Conservation (phyloP, 169 alveolate species). For the Perkinsus olseni region DNA sequence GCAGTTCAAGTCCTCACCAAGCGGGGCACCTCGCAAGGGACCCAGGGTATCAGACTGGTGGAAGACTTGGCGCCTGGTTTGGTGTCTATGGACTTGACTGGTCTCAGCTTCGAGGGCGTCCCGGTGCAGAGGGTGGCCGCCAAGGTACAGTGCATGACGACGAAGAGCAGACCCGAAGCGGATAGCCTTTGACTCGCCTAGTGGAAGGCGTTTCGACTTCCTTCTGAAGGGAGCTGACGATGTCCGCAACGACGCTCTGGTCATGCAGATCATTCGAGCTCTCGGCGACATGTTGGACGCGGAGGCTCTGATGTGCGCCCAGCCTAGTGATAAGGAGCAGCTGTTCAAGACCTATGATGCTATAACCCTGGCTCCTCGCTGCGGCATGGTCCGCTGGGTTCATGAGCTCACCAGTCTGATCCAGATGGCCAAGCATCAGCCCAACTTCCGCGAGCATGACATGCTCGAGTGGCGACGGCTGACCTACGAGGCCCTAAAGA, state of each 20-base stretch:
- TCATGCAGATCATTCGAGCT: neutral
- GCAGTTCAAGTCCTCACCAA: neutral
- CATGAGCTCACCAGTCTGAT: neutral
- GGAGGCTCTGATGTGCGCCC: neutral
- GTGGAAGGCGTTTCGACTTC: neutral
- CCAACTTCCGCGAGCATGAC: neutral
- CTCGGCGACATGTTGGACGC: neutral
- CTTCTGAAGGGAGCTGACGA: neutral
- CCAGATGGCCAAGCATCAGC: neutral
- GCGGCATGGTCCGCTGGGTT: neutral
- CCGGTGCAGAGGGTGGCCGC: neutral
- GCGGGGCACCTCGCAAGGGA: neutral
- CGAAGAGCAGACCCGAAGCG: neutral
- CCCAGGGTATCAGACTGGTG: neutral
- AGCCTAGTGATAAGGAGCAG: neutral
- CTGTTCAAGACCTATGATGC: neutral
- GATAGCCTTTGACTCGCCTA: neutral
- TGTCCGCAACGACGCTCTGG: neutral
- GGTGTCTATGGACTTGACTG: neutral
- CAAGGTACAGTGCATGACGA: neutral
- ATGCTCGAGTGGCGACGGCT: neutral
- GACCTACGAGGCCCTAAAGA: neutral
- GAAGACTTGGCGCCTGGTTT: neutral
- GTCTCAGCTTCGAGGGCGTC: neutral
- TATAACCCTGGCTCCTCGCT: neutral